Evolutionary conservation across 1,284 basidiomycete species (phyloP).

Genomic region (Trametes hirsuta): DNA sequence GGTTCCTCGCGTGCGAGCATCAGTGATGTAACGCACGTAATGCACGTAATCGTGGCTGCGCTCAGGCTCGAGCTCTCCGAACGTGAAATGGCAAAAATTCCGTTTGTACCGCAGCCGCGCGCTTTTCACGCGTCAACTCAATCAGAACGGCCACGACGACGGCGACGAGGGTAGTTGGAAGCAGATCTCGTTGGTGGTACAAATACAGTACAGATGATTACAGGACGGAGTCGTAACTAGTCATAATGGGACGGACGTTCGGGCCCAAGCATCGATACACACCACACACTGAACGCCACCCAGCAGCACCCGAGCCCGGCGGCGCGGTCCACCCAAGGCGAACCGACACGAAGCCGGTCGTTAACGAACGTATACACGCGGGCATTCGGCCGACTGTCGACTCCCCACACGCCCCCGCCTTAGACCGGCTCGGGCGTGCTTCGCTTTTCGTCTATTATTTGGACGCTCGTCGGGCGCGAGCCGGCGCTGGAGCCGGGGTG

Average conservation of each 20-base stretch:
- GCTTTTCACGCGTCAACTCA: too few species aligned
- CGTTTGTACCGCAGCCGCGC: too few species aligned
- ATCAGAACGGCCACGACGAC: too few species aligned
- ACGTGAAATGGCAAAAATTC: too few species aligned
- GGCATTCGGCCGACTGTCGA: too few species aligned
- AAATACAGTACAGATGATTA: slow-evolving; percentile 9
- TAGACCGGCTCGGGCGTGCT: slow-evolving; percentile 21
- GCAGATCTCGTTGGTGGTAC: neutral
- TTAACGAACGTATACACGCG: neutral
- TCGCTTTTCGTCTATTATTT: slow-evolving; percentile 24
- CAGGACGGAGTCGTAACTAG: neutral
- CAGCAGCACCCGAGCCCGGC: neutral
- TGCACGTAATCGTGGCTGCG: too few species aligned
- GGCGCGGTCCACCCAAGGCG: neutral
- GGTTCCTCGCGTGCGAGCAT: too few species aligned
- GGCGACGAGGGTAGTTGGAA: too few species aligned
- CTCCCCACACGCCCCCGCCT: neutral
- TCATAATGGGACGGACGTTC: neutral
- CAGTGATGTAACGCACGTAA: too few species aligned
- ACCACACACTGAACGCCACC: neutral
- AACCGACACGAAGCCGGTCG: neutral
- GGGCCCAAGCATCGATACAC: neutral
- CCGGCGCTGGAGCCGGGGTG: slow-evolving; percentile 1
- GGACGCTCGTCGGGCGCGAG: slow-evolving; percentile 24
- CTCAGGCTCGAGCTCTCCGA: too few species aligned